A percentile compares a stretch with the other conserved stretches of the same genome.
These are phyloP conservation scores for Wickerhamiella dianesei DNA, from an alignment of 805 yeast genomes.

Conservation along the genomic window DNA sequence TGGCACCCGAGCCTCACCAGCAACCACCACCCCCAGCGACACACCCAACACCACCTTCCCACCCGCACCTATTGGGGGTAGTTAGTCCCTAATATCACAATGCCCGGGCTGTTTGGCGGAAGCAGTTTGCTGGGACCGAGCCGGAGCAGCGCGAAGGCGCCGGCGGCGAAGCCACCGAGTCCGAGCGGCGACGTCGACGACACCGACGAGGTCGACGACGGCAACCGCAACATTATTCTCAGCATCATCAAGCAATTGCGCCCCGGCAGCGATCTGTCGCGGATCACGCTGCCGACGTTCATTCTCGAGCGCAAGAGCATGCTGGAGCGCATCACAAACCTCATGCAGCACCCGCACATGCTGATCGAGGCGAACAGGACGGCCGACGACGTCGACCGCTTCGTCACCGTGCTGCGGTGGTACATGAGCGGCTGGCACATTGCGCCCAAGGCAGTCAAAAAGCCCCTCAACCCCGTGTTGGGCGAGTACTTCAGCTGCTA, in stretches of 20 bases:
- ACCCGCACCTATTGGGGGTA: not conserved
- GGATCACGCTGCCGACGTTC: conserved; percentile 90
- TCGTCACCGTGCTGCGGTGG: conserved; percentile 68
- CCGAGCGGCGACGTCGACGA: conserved; percentile 30
- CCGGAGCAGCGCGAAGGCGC: not conserved
- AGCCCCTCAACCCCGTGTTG: conserved; percentile 87
- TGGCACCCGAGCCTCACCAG: not conserved
- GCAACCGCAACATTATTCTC: conserved; percentile 73
- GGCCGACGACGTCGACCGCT: conserved; percentile 50
- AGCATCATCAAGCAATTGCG: conserved; percentile 83
- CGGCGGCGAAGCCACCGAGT: not conserved
- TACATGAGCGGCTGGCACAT: conserved; percentile 95
- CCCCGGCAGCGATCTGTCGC: conserved; percentile 80
- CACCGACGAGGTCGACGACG: conserved; percentile 82
- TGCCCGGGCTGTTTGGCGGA: conserved; percentile 1
- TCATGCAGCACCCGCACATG: conserved; percentile 59
- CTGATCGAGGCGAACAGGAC: conserved; percentile 53
- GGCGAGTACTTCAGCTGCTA: conserved; percentile 86
- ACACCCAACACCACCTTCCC: not conserved
- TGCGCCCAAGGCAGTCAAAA: conserved; percentile 96
- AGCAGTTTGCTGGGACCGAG: not conserved
- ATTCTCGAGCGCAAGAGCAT: conserved; percentile 88
- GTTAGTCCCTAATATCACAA: not conserved
- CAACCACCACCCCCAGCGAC: not conserved
- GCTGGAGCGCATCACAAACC: conserved; percentile 90